phyloP scores from a whole-genome alignment of 441 rosid genomes.

The Dalechampia spathulata region DNA sequence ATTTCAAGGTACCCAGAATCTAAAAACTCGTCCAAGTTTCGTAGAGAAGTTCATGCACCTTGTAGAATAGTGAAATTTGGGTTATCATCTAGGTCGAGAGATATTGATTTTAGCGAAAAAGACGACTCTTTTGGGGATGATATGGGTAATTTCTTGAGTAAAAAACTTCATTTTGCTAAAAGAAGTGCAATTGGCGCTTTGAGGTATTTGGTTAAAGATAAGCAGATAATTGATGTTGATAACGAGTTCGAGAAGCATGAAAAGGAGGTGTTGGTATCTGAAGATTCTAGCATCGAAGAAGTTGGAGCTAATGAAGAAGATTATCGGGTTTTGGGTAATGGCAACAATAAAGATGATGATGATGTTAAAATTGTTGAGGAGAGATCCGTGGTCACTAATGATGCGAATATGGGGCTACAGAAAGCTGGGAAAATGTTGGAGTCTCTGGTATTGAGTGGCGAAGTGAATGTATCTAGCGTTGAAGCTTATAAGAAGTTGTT shows the following conservation, averaged over 20 bases:
- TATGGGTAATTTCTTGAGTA: slow-evolving; percentile 34
- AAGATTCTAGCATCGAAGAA: slow-evolving; percentile 50
- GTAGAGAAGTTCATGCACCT: slow-evolving; percentile 61
- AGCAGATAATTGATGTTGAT: slow-evolving; percentile 35
- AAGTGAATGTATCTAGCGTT: slow-evolving; percentile 27
- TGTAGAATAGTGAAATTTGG: slow-evolving; percentile 48
- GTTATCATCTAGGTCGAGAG: slow-evolving; percentile 15
- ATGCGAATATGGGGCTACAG: slow-evolving; percentile 37
- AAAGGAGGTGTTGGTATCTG: slow-evolving; percentile 26
- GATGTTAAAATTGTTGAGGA: slow-evolving; percentile 36
- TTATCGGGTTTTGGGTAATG: not conserved
- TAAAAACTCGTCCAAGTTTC: slow-evolving; percentile 27
- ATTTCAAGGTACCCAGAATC: slow-evolving; percentile 55
- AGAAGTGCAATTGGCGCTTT: slow-evolving; percentile 35
- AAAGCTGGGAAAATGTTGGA: slow-evolving; percentile 34
- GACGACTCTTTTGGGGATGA: slow-evolving; percentile 14
- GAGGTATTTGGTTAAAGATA: slow-evolving; percentile 29
- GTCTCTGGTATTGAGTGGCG: slow-evolving; percentile 28
- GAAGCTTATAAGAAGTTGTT: slow-evolving; percentile 62
- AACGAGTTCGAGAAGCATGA: slow-evolving; percentile 24
- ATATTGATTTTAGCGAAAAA: slow-evolving; percentile 16
- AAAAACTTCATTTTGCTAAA: slow-evolving; percentile 29
- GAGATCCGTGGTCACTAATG: slow-evolving; percentile 30
- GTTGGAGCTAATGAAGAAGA: no score
- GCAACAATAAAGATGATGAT: slow-evolving; percentile 13